Conservation (phyloP, 2,329 filamentous ascomycete genomes). For the Fusarium cyanostomum region DNA sequence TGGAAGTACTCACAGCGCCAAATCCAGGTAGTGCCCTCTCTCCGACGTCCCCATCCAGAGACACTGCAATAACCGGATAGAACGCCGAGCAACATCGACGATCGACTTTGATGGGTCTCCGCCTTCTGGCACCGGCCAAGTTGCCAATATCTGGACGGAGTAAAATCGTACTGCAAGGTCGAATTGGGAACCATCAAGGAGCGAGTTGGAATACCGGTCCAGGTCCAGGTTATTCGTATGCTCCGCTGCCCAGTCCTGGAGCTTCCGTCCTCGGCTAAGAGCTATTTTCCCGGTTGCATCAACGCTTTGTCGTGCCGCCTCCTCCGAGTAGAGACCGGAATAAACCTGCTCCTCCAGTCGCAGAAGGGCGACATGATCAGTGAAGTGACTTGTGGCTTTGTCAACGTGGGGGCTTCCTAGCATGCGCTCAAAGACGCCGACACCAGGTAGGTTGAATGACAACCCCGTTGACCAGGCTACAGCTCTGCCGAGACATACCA, state of each 20-base stretch:
- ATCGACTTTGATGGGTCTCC: background rate
- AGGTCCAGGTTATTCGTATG: background rate
- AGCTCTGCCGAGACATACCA: background rate
- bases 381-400: background rate
- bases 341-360: slow-evolving; percentile 8
- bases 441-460: background rate
- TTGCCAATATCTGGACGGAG: background rate
- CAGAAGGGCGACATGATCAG: background rate
- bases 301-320: background rate
- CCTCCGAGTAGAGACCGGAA: background rate
- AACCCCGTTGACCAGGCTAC: slow-evolving; percentile 6
- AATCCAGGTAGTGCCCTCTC: background rate
- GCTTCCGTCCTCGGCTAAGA: background rate
- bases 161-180: background rate
- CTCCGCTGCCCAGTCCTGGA: slow-evolving; percentile 4
- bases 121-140: background rate
- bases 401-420: background rate
- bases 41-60: slow-evolving; percentile 5
- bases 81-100: background rate
- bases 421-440: slow-evolving; percentile 4
- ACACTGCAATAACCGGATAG: slow-evolving; percentile 7
- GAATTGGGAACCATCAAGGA: background rate
- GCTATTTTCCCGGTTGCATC: background rate
- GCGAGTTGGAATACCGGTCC: background rate
- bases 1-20: background rate